Evolutionary conservation across 1,139 yeast species (phyloP).

Genomic region (Kodamaea fungicola): DNA sequence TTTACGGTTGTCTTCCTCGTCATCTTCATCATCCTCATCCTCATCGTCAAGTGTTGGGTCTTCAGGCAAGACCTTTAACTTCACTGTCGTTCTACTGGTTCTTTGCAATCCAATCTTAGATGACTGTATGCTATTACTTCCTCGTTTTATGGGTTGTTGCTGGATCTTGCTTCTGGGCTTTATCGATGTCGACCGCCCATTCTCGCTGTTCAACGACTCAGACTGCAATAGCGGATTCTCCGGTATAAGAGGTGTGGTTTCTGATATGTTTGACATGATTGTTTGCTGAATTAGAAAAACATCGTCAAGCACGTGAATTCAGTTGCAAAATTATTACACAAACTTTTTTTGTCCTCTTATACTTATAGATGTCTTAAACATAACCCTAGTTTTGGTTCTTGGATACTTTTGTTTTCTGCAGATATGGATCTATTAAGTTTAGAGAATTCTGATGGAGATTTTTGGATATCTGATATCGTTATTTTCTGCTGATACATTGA

Average conservation of each 20-base stretch:
- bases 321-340: not conserved
- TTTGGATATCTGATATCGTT: too few species aligned
- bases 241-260: conserved; percentile 11
- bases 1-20: conserved; percentile 23
- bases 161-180: conserved; percentile 1
- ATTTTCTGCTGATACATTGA: too few species aligned
- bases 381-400: not conserved
- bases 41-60: conserved; percentile 48
- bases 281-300: not conserved
- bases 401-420: not conserved
- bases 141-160: conserved; percentile 2
- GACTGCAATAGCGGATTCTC: conserved; percentile 20
- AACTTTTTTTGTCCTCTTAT: not conserved
- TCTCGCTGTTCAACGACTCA: not conserved
- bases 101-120: conserved; percentile 76
- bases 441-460: not conserved
- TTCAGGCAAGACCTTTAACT: conserved; percentile 81
- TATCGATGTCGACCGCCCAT: conserved; percentile 2
- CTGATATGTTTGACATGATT: conserved; percentile 4
- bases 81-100: conserved; percentile 83
- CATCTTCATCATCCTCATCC: conserved; percentile 27
- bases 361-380: too few species aligned
- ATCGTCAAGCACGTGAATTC: not conserved
- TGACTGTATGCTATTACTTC: conserved; percentile 29
- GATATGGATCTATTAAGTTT: not conserved